Evolutionary conservation across 371 early-diverging fungal species (phyloP), one percentile per base, ranked within the genome.

Genomic region (Batkoa obscura): DNA sequence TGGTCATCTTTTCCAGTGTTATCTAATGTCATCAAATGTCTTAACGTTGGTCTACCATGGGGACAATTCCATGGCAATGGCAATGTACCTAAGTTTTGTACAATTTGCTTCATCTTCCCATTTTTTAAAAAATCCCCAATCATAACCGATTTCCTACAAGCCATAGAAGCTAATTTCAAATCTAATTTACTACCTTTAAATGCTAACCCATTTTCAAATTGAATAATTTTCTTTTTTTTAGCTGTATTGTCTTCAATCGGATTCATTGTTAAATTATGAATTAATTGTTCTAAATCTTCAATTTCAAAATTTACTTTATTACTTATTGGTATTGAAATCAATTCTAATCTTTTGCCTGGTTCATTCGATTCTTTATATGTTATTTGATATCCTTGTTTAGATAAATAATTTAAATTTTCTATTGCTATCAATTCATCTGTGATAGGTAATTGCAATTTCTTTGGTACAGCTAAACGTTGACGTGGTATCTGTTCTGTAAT

Each of bases 1-100:
- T 23, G 23, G 0, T 23, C 23, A 23, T 23, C 23, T 23, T 23
- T 23, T 23, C 23, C 23, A 23, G 23, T 23, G 23, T 23, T 23
- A 23, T 53, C 35, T 41, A 80, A 58, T 39, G 73, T 75, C 12
- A 72, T 52, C 43, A 94, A 61, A 64, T 89, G 88, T 33, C 93
- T 74, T 78, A 92, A 84, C 0, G 98, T 95, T 0, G 99, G 98
- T 15, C 99, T 71, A 2, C 99, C 99, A 60, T 99, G 99, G 13
- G 98, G 98, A 62, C 99, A 99, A 60, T 96, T 95, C 91, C 76
- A 39, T 49, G 50, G 32, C 23, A 46, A 34, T 45, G 12, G 10
- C 63, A 37, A 50, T 63, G 63, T 70, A 77, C 78, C 84, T 90
- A 94, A 32, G 93, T 93, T 58, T 90, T 89, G 23, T 87, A 78